These are phyloP conservation scores for Lichtheimia ramosa DNA, from an alignment of 371 early-diverging fungal species.

Conservation along the genomic window DNA sequence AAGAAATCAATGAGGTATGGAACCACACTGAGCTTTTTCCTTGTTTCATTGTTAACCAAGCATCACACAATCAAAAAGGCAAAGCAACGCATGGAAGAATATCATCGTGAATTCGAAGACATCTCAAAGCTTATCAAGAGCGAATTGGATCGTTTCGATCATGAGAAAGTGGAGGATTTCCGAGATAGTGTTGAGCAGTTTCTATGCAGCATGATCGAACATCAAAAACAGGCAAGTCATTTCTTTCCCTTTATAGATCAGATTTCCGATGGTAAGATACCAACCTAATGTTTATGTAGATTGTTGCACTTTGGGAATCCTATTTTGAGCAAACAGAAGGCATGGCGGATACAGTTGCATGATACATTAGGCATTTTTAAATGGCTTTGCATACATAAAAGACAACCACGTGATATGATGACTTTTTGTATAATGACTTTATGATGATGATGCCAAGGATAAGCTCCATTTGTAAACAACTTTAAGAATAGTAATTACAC, in stretches of 20 bases:
- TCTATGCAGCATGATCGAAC: slow-evolving; percentile 75
- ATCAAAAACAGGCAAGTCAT: slow-evolving; percentile 73
- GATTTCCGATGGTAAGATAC: neutral
- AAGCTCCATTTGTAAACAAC: no score
- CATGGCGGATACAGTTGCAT: slow-evolving; percentile 22
- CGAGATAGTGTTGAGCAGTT: slow-evolving; percentile 74
- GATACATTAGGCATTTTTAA: neutral
- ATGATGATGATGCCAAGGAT: no score
- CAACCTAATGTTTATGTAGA: slow-evolving; percentile 16
- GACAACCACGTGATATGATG: neutral
- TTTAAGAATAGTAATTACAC: no score
- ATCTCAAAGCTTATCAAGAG: slow-evolving; percentile 68
- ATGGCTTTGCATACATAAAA: neutral
- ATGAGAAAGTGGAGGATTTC: slow-evolving; percentile 84
- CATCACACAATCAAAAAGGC: slow-evolving; percentile 25
- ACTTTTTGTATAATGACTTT: no score
- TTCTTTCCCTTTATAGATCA: neutral
- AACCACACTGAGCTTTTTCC: neutral
- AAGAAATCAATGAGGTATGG: slow-evolving; percentile 69
- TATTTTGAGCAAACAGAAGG: slow-evolving; percentile 57
- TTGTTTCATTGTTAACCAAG: no score
- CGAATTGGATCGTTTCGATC: slow-evolving; percentile 86
- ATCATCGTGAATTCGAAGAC: slow-evolving; percentile 69
- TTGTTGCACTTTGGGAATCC: slow-evolving; percentile 70
- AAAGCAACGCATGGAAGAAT: slow-evolving; percentile 55